Conservation (phyloP, 805 yeast species). For the Saturnispora ahearnii region DNA sequence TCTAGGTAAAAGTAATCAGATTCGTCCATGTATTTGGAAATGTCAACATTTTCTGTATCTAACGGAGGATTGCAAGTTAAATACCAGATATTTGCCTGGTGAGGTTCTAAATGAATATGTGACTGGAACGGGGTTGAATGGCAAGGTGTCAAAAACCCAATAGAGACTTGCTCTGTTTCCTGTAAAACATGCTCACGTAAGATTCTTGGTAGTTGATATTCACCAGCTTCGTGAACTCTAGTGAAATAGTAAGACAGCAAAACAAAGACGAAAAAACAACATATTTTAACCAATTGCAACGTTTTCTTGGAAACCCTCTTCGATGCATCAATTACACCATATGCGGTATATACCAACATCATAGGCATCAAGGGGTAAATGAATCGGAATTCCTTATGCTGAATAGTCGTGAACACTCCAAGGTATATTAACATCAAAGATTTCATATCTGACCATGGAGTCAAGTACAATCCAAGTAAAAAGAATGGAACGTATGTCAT, state of each 20-base stretch:
- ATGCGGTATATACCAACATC: slow-evolving; percentile 43
- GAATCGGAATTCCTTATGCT: slow-evolving; percentile 89
- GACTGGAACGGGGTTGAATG: slow-evolving; percentile 97
- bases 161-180: slow-evolving; percentile 29
- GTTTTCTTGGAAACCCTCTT: slow-evolving; percentile 2
- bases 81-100: slow-evolving; percentile 52
- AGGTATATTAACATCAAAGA: slow-evolving; percentile 34
- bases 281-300: slow-evolving; percentile 7
- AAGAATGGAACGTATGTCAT: slow-evolving; percentile 60
- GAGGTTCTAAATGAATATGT: slow-evolving; percentile 51
- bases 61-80: slow-evolving; percentile 90
- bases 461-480: slow-evolving; percentile 31
- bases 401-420: slow-evolving; percentile 49
- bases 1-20: slow-evolving; percentile 75
- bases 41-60: slow-evolving; percentile 30
- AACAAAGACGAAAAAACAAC: slow-evolving; percentile 12
- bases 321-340: slow-evolving; percentile 23
- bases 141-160: slow-evolving; percentile 90
- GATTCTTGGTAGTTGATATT: slow-evolving; percentile 29
- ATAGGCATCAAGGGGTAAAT: slow-evolving; percentile 79
- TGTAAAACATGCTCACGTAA: neutral
- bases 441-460: slow-evolving; percentile 19
- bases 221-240: slow-evolving; percentile 80
- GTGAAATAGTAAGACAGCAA: slow-evolving; percentile 34
- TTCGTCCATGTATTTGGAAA: slow-evolving; percentile 63